Percentiles rank a stretch among this genome's conserved stretches.
Conservation (phyloP, 169 alveolate genomes). For the Plasmodium gonderi region DNA sequence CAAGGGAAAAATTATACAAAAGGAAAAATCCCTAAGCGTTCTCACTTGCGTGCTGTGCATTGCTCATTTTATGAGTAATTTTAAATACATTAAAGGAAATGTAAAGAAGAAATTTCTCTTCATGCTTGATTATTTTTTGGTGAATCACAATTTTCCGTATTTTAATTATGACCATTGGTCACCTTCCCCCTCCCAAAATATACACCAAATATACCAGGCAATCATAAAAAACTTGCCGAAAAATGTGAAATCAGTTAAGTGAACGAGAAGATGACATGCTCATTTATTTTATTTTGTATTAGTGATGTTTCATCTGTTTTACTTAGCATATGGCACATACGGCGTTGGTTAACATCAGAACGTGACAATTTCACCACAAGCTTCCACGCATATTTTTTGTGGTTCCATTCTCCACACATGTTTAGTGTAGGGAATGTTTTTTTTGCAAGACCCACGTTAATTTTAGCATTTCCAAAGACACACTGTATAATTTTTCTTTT, state of each 20-base stretch:
- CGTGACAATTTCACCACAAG: too few relatives aligned
- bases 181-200: constrained; percentile 6
- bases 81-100: constrained; percentile 41
- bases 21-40: constrained; percentile 8
- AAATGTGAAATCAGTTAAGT: constrained; percentile 5
- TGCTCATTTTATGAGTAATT: constrained; percentile 33
- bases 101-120: constrained; percentile 23
- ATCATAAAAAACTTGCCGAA: constrained; percentile 54
- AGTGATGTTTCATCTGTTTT: too few relatives aligned
- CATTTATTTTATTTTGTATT: background rate
- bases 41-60: constrained; percentile 63
- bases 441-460: too few relatives aligned
- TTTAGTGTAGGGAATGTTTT: too few relatives aligned
- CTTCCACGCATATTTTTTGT: too few relatives aligned
- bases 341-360: too few relatives aligned
- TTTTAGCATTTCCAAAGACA: too few relatives aligned
- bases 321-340: too few relatives aligned
- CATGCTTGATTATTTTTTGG: constrained; percentile 19
- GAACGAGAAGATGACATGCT: background rate
- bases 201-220: constrained; percentile 48
- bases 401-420: too few relatives aligned
- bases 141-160: constrained; percentile 11
- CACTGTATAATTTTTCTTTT: background rate
- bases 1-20: background rate
- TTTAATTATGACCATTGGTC: background rate